A percentile compares a stretch with the other conserved stretches of the same genome.
phyloP scores from a whole-genome alignment of 176 grass and related monocot genomes.

The Rhynchospora pubera region DNA sequence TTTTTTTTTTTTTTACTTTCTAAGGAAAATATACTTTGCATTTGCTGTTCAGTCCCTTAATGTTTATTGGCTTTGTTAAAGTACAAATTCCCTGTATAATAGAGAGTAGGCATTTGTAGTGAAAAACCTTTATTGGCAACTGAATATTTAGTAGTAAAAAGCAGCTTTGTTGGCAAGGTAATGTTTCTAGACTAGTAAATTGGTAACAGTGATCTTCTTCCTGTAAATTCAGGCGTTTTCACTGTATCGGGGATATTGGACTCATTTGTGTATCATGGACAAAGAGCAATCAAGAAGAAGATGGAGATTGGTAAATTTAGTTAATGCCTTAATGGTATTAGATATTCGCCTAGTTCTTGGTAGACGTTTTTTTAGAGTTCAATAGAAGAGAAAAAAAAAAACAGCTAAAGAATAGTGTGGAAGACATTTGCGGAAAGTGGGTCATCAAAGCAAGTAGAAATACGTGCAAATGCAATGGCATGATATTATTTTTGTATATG shows the following conservation, averaged over 20 bases:
- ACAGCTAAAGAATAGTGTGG: not conserved
- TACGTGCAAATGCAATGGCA: slow-evolving; percentile 7
- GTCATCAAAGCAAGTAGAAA: not conserved
- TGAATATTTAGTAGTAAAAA: not conserved
- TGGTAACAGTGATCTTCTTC: not conserved
- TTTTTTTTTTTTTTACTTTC: slow-evolving; percentile 12
- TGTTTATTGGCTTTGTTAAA: not conserved
- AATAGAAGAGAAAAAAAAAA: not conserved
- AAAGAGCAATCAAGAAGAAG: slow-evolving; percentile 96
- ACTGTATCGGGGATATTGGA: slow-evolving; percentile 94
- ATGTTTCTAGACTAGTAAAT: not conserved
- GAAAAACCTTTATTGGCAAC: not conserved
- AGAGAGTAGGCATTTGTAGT: not conserved
- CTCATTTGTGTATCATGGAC: slow-evolving; percentile 87
- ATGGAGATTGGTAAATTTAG: slow-evolving; percentile 94
- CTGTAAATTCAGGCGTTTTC: slow-evolving; percentile 64
- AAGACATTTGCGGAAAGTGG: not conserved
- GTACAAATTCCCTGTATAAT: not conserved
- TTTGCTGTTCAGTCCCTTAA: not conserved
- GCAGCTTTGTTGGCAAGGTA: too few relatives aligned
- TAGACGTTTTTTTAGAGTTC: slow-evolving; percentile 9
- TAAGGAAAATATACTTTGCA: not conserved
- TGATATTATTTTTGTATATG: slow-evolving; percentile 9
- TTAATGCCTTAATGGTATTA: slow-evolving; percentile 36
- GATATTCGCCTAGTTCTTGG: not conserved